These are phyloP conservation scores for Ceriops tagal DNA, from an alignment of 345 rosid species.

Conservation along the genomic window DNA sequence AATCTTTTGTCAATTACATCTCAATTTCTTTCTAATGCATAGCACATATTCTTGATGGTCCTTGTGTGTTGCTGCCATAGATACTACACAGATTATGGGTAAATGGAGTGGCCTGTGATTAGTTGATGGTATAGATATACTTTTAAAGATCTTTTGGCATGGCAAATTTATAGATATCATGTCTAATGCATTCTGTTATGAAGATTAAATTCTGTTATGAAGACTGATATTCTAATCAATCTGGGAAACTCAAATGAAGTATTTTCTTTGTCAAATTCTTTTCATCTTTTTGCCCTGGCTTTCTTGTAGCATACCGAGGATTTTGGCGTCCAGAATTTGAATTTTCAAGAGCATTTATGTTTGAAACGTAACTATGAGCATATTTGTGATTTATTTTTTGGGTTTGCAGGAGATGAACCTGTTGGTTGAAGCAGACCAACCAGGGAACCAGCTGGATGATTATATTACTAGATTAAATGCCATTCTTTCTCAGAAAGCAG, in stretches of 20 bases:
- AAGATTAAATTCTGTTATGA: too few relatives aligned
- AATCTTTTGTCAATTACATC: neutral
- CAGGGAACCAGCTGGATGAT: constrained; percentile 86
- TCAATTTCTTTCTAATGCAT: neutral
- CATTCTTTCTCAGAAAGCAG: constrained; percentile 84
- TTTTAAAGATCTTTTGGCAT: too few relatives aligned
- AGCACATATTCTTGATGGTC: neutral
- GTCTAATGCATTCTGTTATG: too few relatives aligned
- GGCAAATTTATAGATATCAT: too few relatives aligned
- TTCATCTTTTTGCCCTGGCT: too few relatives aligned
- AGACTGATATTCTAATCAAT: too few relatives aligned
- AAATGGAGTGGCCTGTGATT: neutral
- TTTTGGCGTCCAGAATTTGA: neutral
- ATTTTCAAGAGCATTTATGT: neutral
- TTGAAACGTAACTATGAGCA: neutral
- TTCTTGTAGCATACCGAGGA: neutral
- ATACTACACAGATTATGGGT: neutral
- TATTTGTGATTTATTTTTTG: neutral
- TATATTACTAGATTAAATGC: constrained; percentile 65
- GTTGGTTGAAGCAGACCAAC: constrained; percentile 90
- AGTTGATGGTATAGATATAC: neutral
- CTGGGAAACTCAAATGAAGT: too few relatives aligned
- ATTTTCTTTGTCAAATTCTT: too few relatives aligned
- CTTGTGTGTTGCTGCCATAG: neutral
- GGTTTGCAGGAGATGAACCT: constrained; percentile 82